Evolutionary conservation across 495 filamentous ascomycete genomes (phyloP).

Genomic region (Podospora tetraspora): DNA sequence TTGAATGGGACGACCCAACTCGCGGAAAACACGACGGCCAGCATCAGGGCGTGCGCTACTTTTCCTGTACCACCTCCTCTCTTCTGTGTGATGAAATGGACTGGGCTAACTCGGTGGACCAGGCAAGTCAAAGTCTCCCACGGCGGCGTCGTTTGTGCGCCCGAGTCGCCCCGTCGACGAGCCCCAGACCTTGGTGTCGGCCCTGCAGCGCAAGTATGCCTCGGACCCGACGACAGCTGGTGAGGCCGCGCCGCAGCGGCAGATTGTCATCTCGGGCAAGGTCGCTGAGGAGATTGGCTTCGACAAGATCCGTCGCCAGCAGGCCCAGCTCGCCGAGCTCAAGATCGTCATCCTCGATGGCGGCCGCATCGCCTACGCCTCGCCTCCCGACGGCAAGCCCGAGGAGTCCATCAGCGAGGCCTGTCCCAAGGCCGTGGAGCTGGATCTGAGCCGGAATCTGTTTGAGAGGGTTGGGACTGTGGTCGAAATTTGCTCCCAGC

Average conservation of each 20-base stretch:
- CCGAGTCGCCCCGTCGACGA: constrained; percentile 64
- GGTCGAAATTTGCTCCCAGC: constrained; percentile 59
- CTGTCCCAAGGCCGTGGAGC: constrained; percentile 65
- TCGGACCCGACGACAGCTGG: constrained; percentile 38
- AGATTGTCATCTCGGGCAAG: constrained; percentile 73
- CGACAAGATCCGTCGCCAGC: constrained; percentile 79
- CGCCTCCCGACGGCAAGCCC: constrained; percentile 27
- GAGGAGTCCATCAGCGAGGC: constrained; percentile 37
- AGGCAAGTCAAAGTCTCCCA: constrained; percentile 62
- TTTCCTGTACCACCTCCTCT: constrained; percentile 57
- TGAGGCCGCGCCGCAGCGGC: constrained; percentile 21
- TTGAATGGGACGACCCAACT: constrained; percentile 88
- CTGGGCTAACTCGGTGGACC: background rate
- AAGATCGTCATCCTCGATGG: constrained; percentile 78
- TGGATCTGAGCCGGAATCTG: constrained; percentile 84
- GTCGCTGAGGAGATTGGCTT: constrained; percentile 93
- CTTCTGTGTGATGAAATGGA: too few relatives aligned
- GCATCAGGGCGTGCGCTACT: constrained; percentile 73
- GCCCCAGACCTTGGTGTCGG: constrained; percentile 68
- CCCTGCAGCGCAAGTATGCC: constrained; percentile 76
- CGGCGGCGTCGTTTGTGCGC: constrained; percentile 80
- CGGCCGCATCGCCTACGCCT: constrained; percentile 49
- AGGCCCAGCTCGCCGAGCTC: constrained; percentile 71
- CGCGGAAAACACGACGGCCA: constrained; percentile 88
- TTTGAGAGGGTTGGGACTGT: constrained; percentile 62